These are phyloP conservation scores for Acanthamoeba polyphaga DNA, from an alignment of 208 protist genomes.

Conservation along the genomic window DNA sequence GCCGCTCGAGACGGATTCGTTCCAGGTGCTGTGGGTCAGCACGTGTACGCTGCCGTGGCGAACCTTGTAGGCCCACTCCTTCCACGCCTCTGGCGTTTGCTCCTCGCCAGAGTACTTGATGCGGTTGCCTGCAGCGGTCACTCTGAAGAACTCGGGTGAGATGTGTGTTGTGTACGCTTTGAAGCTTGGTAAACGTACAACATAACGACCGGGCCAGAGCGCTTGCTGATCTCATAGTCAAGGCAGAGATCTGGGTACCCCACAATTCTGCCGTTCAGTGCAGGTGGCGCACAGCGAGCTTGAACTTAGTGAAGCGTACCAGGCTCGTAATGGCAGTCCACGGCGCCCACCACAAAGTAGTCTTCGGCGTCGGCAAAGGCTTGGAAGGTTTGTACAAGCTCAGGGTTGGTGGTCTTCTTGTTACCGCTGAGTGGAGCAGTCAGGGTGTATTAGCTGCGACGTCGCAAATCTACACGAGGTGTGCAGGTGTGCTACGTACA, in stretches of 20 bases:
- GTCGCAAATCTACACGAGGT: background rate
- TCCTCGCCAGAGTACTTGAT: background rate
- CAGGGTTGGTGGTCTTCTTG: conserved; percentile 19
- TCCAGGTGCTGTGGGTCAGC: conserved; percentile 3
- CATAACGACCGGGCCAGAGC: background rate
- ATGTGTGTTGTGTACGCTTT: background rate
- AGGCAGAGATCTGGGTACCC: background rate
- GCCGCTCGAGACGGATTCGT: background rate
- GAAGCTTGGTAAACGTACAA: background rate
- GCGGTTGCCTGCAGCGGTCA: background rate
- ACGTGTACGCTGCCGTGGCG: conserved; percentile 1
- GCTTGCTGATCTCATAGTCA: conserved; percentile 25
- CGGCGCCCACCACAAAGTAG: background rate
- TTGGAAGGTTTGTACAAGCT: background rate
- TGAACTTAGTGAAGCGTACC: background rate
- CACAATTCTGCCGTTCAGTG: background rate
- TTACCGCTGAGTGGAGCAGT: background rate
- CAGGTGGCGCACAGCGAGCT: background rate
- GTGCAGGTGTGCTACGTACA: background rate
- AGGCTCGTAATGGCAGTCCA: background rate
- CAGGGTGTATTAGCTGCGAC: background rate
- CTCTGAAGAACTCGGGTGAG: background rate
- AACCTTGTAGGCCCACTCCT: background rate
- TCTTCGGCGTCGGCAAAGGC: background rate
- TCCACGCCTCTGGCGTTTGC: background rate